Percentiles rank a stretch among this genome's conserved stretches.
phyloP scores from a whole-genome alignment of 805 yeast genomes.

The Kluyveromyces lactis region DNA sequence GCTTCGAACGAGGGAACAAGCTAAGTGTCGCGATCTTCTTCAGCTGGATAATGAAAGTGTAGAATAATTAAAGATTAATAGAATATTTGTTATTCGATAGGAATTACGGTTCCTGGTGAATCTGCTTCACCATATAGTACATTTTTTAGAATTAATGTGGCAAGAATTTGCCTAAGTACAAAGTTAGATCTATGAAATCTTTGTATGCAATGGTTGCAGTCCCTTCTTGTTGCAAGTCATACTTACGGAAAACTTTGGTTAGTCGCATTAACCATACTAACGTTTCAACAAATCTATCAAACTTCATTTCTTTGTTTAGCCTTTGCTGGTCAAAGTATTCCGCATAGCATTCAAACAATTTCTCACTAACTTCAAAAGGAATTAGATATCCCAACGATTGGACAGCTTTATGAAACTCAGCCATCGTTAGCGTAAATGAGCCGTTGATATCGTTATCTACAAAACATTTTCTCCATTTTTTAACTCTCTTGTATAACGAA shows the following conservation, averaged over 20 bases:
- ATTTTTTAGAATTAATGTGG: slow-evolving; percentile 16
- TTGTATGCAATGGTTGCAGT: slow-evolving; percentile 57
- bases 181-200: slow-evolving; percentile 51
- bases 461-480: slow-evolving; percentile 29
- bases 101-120: too few relatives aligned
- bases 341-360: slow-evolving; percentile 29
- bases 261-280: slow-evolving; percentile 68
- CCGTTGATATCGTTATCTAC: slow-evolving; percentile 30
- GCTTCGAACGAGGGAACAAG: too few relatives aligned
- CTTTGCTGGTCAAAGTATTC: slow-evolving; percentile 23
- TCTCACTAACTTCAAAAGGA: slow-evolving; percentile 29
- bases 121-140: neutral
- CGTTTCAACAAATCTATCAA: slow-evolving; percentile 76
- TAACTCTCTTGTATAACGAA: slow-evolving; percentile 27
- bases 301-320: slow-evolving; percentile 41
- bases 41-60: too few relatives aligned
- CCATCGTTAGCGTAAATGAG: slow-evolving; percentile 24
- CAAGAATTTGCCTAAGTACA: slow-evolving; percentile 30
- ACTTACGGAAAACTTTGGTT: slow-evolving; percentile 71
- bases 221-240: slow-evolving; percentile 68
- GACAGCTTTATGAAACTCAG: slow-evolving; percentile 27
- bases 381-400: slow-evolving; percentile 28
- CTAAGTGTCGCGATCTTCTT: too few relatives aligned
- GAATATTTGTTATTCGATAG: too few relatives aligned
- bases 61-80: too few relatives aligned